Evolutionary conservation across 495 filamentous ascomycete species (phyloP).

Genomic region (Tuber melanosporum): DNA sequence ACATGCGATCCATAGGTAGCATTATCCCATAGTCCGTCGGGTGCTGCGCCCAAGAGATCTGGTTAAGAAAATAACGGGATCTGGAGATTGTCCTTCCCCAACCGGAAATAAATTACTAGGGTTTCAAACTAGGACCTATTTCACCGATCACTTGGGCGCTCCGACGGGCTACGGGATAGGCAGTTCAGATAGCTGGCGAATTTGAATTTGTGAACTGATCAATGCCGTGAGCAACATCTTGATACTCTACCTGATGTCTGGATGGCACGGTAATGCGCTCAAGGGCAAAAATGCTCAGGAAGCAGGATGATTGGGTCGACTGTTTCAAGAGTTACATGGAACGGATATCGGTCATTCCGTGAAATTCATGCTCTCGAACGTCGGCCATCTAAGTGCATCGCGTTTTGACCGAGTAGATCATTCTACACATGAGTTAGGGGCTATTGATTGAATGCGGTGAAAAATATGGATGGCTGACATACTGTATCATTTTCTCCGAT

Average conservation of each 20-base stretch:
- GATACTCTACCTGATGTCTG: neutral
- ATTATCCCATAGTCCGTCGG: neutral
- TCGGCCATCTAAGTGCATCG: neutral
- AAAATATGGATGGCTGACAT: conserved; percentile 1
- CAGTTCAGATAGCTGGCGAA: neutral
- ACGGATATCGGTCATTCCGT: neutral
- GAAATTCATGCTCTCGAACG: neutral
- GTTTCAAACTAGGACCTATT: no score
- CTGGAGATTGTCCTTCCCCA: no score
- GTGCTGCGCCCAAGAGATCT: no score
- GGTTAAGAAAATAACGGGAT: no score
- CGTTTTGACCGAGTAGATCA: neutral
- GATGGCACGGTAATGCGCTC: neutral
- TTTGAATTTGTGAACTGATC: neutral
- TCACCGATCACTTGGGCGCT: no score
- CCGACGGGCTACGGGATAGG: neutral
- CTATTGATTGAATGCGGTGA: neutral
- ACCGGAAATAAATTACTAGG: no score
- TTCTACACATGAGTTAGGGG: neutral
- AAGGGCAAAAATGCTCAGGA: neutral
- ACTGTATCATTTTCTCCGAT: neutral
- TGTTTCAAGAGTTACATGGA: neutral
- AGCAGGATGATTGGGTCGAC: neutral
- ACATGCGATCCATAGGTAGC: neutral
- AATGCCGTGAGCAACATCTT: neutral